Evolutionary conservation across 2,329 filamentous ascomycete species (phyloP), one percentile per base, ranked within the genome.

Genomic region (Lecanicillium sp.): DNA sequence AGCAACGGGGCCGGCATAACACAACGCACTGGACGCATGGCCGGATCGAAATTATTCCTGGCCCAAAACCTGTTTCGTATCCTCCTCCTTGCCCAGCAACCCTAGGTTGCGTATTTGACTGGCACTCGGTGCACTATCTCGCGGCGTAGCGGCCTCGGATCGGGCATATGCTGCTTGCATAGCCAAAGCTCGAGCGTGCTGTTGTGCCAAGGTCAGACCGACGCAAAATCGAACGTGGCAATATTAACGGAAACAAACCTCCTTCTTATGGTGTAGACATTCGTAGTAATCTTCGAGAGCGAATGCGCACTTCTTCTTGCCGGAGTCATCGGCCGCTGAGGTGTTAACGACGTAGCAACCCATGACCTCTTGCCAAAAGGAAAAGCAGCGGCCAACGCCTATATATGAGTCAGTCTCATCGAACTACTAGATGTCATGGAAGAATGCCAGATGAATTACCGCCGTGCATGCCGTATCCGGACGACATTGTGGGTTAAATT

Each of bases 361-460:
- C 61, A 98, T 84, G 49, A 97, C 81, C 68, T 98, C 92, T 70
- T 98, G 92, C 92, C 92, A 98, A 79, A 96, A 98, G 60, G 89
- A 87, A 72, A 95, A 97, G 80, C 92, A 98, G 65, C 90, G 86
- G 52, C 69, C 70, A 46, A 76, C 72, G 55, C 76, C 76, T 80
- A 36, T 29, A 40, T 17, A 17, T n/a, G 13, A n/a, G 19, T 31
- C 9, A 36, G 36, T 25, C 17, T 14, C 4, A 5, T 22, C 22
- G 20, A 17, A 28, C 14, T 13, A 22, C 17, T 18, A 4, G 13
- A 7, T 3, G 10, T n/a, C 15, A 14, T 14, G 11, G 3, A 17
- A 14, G 11, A 18, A 15, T 5, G 12, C 20, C 1, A 3, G 33
- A 22, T 33, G 22, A 70, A 79, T 54, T 69, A 87, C 85, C 85